A percentile compares a stretch with the other conserved stretches of the same genome.
Evolutionary conservation across 257 asterid species (phyloP).

Genomic region (Cordia subcordata): DNA sequence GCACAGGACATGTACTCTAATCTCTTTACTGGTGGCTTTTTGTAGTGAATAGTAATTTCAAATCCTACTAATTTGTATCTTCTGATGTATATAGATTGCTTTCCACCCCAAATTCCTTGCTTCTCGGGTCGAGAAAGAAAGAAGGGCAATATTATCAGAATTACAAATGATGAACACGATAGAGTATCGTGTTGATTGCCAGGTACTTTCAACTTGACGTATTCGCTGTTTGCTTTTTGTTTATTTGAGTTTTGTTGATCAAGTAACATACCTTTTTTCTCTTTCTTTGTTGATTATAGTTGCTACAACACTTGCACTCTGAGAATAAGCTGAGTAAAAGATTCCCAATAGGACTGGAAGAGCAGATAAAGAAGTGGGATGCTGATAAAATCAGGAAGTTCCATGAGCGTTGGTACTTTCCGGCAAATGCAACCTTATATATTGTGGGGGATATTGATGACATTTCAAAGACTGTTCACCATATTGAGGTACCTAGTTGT

Average conservation of each 20-base stretch:
- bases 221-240: conserved; percentile 8
- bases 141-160: conserved; percentile 92
- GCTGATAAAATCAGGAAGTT: conserved; percentile 94
- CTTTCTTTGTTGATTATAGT: conserved; percentile 35
- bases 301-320: conserved; percentile 92
- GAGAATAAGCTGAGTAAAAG: conserved; percentile 98
- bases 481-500: conserved; percentile 69
- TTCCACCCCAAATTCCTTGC: conserved; percentile 87
- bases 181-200: conserved; percentile 99
- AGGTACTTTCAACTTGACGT: conserved; percentile 44
- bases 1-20: too few relatives aligned
- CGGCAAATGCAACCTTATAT: conserved; percentile 96
- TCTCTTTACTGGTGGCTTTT: neutral
- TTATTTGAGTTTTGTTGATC: conserved; percentile 1
- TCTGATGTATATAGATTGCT: conserved; percentile 59
- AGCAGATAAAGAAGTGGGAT: conserved; percentile 98
- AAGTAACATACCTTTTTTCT: conserved; percentile 1
- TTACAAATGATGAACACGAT: conserved; percentile 99
- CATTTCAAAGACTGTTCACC: conserved; percentile 66
- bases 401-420: conserved; percentile 99
- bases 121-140: conserved; percentile 97
- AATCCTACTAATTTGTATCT: conserved; percentile 9
- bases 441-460: conserved; percentile 92
- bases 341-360: conserved; percentile 97
- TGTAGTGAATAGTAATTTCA: neutral